These are phyloP conservation scores for Kodamaea neixiangensis DNA, from an alignment of 805 yeast genomes.

Conservation along the genomic window DNA sequence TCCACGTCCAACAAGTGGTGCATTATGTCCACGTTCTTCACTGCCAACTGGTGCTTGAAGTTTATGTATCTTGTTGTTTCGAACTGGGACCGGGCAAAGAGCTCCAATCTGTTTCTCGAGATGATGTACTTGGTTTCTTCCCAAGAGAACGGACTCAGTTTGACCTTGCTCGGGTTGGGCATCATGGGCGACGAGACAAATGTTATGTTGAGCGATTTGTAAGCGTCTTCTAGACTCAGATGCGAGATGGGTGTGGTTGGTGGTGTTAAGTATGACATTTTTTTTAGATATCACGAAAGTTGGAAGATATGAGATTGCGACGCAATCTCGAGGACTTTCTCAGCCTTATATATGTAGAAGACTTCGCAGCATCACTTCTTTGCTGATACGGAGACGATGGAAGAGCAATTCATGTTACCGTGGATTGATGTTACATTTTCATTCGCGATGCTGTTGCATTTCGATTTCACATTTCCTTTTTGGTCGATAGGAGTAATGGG, in stretches of 20 bases:
- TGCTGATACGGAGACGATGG: neutral
- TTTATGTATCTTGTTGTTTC: conserved; percentile 45
- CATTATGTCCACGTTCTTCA: conserved; percentile 41
- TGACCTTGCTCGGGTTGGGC: conserved; percentile 40
- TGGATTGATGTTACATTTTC: neutral
- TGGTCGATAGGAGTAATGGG: neutral
- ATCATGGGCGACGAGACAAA: conserved; percentile 33
- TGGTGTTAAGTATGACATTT: conserved; percentile 17
- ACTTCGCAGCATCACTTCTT: neutral
- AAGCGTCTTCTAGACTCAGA: conserved; percentile 13
- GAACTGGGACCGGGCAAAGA: conserved; percentile 49
- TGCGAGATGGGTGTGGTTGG: conserved; percentile 15
- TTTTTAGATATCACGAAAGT: neutral
- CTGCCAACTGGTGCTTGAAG: conserved; percentile 45
- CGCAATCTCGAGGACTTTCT: neutral
- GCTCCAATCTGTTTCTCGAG: conserved; percentile 42
- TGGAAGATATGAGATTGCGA: neutral
- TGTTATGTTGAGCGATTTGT: conserved; percentile 18
- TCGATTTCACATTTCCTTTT: neutral
- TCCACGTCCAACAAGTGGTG: conserved; percentile 50
- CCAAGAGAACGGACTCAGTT: conserved; percentile 49
- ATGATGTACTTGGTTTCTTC: conserved; percentile 40
- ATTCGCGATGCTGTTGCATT: neutral
- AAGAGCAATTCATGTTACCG: neutral
- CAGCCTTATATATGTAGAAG: neutral